phyloP scores from a whole-genome alignment of 306 rosid species.

The Prunus dulcis region DNA sequence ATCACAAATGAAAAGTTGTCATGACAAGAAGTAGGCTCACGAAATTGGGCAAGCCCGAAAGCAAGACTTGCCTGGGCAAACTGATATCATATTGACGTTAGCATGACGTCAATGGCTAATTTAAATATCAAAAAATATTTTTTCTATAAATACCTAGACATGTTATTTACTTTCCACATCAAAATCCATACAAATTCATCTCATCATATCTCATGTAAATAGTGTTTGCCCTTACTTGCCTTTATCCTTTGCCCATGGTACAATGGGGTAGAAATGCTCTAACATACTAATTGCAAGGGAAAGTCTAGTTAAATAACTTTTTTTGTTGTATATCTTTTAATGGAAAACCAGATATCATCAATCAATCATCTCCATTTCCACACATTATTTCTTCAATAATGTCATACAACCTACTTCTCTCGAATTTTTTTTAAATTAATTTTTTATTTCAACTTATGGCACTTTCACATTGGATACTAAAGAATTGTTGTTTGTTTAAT shows the following conservation, averaged over 20 bases:
- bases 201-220: too few species aligned
- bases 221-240: not conserved
- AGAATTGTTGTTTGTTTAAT: not conserved
- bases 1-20: too few species aligned
- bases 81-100: too few species aligned
- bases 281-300: not conserved
- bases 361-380: not conserved
- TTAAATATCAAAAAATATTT: too few species aligned
- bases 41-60: too few species aligned
- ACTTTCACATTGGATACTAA: not conserved
- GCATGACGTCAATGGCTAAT: accelerated
- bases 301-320: not conserved
- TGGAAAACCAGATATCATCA: not conserved
- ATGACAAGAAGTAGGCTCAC: accelerated
- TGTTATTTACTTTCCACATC: too few species aligned
- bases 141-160: too few species aligned
- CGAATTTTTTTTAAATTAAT: not conserved
- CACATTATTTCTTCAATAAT: not conserved
- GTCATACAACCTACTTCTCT: not conserved
- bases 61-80: too few species aligned
- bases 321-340: not conserved
- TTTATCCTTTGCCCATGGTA: too few species aligned
- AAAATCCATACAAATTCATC: too few species aligned
- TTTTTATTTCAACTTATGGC: not conserved
- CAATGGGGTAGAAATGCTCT: too few species aligned